A percentile compares a stretch with the other conserved stretches of the same genome.
phyloP scores from a whole-genome alignment of 1,284 basidiomycete genomes.

The Pulveroboletus sp. region DNA sequence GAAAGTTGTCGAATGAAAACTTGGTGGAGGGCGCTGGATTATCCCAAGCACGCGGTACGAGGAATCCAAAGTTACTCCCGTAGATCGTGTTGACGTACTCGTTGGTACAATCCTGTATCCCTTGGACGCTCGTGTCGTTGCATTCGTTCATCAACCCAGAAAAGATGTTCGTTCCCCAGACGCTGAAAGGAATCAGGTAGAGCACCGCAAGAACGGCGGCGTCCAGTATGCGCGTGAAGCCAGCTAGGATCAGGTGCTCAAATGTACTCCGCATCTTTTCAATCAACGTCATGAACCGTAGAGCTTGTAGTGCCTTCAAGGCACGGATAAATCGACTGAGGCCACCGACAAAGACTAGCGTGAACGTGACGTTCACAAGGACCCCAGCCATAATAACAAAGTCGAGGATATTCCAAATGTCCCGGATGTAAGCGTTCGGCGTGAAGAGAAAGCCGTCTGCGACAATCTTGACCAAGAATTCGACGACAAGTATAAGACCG shows the following conservation, averaged over 20 bases:
- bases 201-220: conserved; percentile 91
- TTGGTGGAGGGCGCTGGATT: conserved; percentile 83
- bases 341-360: conserved; percentile 78
- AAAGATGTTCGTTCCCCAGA: conserved; percentile 97
- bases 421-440: conserved; percentile 91
- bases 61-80: conserved; percentile 61
- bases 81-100: conserved; percentile 72
- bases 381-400: conserved; percentile 84
- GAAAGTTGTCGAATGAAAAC: conserved; percentile 93
- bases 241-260: conserved; percentile 89
- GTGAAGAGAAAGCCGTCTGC: conserved; percentile 94
- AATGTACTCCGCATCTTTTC: conserved; percentile 88
- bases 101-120: conserved; percentile 68
- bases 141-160: conserved; percentile 83
- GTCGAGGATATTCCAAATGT: conserved; percentile 93
- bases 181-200: conserved; percentile 95
- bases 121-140: conserved; percentile 69
- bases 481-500: conserved; percentile 75
- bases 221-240: conserved; percentile 84
- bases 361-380: conserved; percentile 80
- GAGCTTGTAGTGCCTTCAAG: conserved; percentile 86
- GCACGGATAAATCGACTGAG: conserved; percentile 83
- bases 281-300: conserved; percentile 89
- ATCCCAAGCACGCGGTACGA: conserved; percentile 86
- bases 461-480: conserved; percentile 89